Conservation (phyloP, 2,329 filamentous ascomycete species). For the Didymella keratinophila region DNA sequence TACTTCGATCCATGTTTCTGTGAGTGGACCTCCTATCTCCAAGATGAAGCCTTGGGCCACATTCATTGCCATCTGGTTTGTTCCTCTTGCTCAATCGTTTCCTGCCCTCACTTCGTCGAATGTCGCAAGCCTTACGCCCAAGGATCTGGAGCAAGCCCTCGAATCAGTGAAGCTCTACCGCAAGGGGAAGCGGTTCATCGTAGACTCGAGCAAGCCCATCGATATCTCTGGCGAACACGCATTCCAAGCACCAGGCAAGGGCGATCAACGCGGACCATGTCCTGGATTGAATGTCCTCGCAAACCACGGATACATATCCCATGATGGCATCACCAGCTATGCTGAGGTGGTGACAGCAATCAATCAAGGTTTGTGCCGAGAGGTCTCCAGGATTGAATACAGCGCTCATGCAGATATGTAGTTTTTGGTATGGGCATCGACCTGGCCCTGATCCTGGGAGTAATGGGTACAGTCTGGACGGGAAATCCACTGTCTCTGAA, state of each 20-base stretch:
- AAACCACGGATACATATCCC: conserved; percentile 47
- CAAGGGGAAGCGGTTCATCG: conserved; percentile 23
- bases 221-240: conserved; percentile 26
- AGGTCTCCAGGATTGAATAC: background rate
- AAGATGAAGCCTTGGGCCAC: conserved; percentile 27
- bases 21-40: background rate
- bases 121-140: conserved; percentile 19
- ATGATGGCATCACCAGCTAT: conserved; percentile 51
- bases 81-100: conserved; percentile 23
- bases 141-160: conserved; percentile 26
- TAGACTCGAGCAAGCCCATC: conserved; percentile 41
- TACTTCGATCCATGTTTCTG: background rate
- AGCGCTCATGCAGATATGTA: background rate
- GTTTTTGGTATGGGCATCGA: conserved; percentile 58
- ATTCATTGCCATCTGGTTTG: conserved; percentile 22
- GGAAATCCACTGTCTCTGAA: conserved; percentile 61
- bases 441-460: conserved; percentile 50
- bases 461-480: conserved; percentile 58
- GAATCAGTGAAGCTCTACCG: conserved; percentile 20
- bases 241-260: conserved; percentile 48
- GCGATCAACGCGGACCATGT: conserved; percentile 54
- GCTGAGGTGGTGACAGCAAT: conserved; percentile 54
- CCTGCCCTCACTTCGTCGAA: conserved; percentile 18
- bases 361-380: conserved; percentile 49
- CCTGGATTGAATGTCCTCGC: conserved; percentile 54